Base-by-base conservation (phyloP, 2,329 filamentous ascomycete species). In the Fusarium sp. region DNA sequence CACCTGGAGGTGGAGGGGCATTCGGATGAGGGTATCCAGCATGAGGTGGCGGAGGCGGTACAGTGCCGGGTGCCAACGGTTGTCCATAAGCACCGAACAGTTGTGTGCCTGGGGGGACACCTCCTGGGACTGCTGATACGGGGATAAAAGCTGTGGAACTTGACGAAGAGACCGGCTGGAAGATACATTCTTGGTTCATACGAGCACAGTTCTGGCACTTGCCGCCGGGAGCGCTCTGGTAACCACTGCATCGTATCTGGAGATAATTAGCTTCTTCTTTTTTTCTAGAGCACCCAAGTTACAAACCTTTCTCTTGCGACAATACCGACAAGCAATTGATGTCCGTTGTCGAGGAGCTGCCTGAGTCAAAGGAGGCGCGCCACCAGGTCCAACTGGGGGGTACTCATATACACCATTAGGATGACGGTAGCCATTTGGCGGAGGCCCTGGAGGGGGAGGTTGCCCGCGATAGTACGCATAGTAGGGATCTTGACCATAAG, bases 131-230 rank as follows among this genome's bases (percentile, higher is more conserved):
- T 17, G 86, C 85, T 4, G 85, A 86, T 7, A 88, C 83, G 2
- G 86, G 86, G 15, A 88, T 85, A 64, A 88, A 88, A 1, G 86
- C 85, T 2, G 85, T 86, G 7, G 84, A 84, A 38, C 83, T 82
- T 12, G 84, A 83, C 0, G 83, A 85, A 6, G 84, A 86, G 2
- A 88, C 86, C 0, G 86, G 86, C 70, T 88, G 86, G 60, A 88
- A 88, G 15, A 88, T 82, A 61, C 86, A 88, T 62, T 88, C 86
- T 68, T 88, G 86, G 47, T 86, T 86, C 77, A 88, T 87, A 64
- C 87, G 85, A 38, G 86, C 85, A 69, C 86, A 88, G 68, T 88
- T 88, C 54, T 85, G 83, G 67, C 86, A 88, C 66, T 88, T 87
- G 12, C 86, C 86, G 20, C 86, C 86, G 0, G 84, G 83, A 0